Percentiles rank a stretch among this genome's conserved stretches.
Conservation (phyloP, 352 stramenopile genomes). For the Phytopythium montanum region DNA sequence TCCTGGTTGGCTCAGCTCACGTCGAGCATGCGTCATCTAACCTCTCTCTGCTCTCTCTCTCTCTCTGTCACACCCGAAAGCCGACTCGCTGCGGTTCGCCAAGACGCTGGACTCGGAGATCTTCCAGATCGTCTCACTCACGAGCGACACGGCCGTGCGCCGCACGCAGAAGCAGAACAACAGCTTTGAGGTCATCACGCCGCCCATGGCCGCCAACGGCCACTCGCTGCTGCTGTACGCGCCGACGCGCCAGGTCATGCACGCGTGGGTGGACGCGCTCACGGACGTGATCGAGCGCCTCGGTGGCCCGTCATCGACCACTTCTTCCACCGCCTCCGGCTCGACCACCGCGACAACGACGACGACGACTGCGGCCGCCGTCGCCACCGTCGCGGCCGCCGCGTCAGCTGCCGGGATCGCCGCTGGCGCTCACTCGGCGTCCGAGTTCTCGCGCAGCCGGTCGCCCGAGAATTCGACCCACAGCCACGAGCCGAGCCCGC, state of each 20-base stretch:
- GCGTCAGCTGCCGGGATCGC: background rate
- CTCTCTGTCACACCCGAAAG: constrained; percentile 9
- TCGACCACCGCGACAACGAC: background rate
- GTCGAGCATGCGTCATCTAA: background rate
- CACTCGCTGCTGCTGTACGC: constrained; percentile 70
- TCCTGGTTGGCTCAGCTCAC: constrained; percentile 5
- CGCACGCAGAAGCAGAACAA: constrained; percentile 76
- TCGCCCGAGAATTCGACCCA: constrained; percentile 11
- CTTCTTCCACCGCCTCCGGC: constrained; percentile 19
- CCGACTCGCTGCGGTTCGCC: constrained; percentile 66
- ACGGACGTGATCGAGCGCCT: constrained; percentile 37
- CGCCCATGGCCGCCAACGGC: constrained; percentile 55
- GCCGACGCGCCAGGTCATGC: constrained; percentile 34
- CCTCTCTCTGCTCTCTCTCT: constrained; percentile 2
- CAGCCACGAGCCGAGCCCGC: constrained; percentile 5
- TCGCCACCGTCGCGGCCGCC: background rate
- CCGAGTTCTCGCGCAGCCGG: constrained; percentile 19
- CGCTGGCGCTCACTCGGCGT: background rate
- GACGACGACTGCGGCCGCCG: background rate
- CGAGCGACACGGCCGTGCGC: constrained; percentile 52
- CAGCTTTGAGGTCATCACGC: constrained; percentile 75
- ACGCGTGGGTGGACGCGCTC: constrained; percentile 66
- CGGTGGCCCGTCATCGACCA: background rate
- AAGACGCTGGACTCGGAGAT: constrained; percentile 60
- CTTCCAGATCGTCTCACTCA: constrained; percentile 74